Percentiles rank a stretch among this genome's conserved stretches.
These are phyloP conservation scores for Mucor irregularis DNA, from an alignment of 371 early-diverging fungal genomes.

Conservation along the genomic window DNA sequence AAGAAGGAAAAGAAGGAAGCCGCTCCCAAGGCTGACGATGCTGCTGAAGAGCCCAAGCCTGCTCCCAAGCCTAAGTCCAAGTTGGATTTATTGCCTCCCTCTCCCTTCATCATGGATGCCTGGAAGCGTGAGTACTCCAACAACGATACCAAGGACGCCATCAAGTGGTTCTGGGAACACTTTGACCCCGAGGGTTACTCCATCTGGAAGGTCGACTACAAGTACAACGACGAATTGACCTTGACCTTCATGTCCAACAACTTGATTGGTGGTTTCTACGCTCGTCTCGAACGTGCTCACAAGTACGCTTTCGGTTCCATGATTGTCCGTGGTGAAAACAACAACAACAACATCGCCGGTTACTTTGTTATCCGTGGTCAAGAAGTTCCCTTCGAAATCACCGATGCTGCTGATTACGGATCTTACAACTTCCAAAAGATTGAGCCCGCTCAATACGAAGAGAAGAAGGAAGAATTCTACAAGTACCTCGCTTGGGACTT, in stretches of 20 bases:
- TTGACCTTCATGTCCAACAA: conserved; percentile 88
- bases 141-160: conserved; percentile 88
- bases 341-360: conserved; percentile 90
- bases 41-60: conserved; percentile 61
- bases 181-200: conserved; percentile 86
- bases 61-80: conserved; percentile 91
- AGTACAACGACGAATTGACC: conserved; percentile 91
- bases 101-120: conserved; percentile 81
- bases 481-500: conserved; percentile 55
- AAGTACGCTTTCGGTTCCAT: conserved; percentile 95
- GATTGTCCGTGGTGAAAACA: conserved; percentile 83
- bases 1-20: conserved; percentile 62
- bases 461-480: conserved; percentile 52
- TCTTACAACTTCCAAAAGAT: conserved; percentile 85
- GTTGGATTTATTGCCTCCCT: conserved; percentile 86
- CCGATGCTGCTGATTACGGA: conserved; percentile 88
- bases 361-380: conserved; percentile 94
- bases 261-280: conserved; percentile 92
- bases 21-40: conserved; percentile 55
- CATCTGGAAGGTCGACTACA: conserved; percentile 89
- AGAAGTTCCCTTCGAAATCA: conserved; percentile 84
- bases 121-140: conserved; percentile 98
- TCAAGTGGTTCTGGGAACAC: conserved; percentile 94
- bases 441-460: conserved; percentile 66
- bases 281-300: conserved; percentile 90